These are phyloP conservation scores for Yueomyces sinensis DNA, from an alignment of 805 yeast genomes.

Conservation along the genomic window DNA sequence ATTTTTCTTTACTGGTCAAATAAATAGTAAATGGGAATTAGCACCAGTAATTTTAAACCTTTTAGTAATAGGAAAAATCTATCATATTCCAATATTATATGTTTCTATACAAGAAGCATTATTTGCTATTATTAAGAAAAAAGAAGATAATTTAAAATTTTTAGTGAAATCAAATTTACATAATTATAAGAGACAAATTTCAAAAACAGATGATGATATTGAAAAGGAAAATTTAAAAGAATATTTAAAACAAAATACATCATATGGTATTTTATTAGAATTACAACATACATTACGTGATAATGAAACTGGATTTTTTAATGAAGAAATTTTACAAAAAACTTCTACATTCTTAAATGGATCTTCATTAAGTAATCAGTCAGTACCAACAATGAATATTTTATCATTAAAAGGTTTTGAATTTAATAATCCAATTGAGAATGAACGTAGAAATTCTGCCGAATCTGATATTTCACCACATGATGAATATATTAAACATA, in stretches of 20 bases:
- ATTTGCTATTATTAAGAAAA: slow-evolving; percentile 56
- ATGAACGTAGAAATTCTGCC: background rate
- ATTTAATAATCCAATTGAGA: background rate
- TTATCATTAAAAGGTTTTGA: background rate
- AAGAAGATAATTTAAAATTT: slow-evolving; percentile 33
- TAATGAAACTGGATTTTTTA: slow-evolving; percentile 46
- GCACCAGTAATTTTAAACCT: slow-evolving; percentile 57
- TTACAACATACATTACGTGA: slow-evolving; percentile 44
- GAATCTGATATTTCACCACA: background rate
- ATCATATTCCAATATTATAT: slow-evolving; percentile 56
- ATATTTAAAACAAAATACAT: slow-evolving; percentile 16
- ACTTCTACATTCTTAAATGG: background rate
- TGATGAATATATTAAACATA: background rate
- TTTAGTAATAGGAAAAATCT: slow-evolving; percentile 47
- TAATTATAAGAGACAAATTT: slow-evolving; percentile 7
- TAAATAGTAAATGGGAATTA: slow-evolving; percentile 62
- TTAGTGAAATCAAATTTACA: slow-evolving; percentile 3
- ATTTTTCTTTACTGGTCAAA: slow-evolving; percentile 67
- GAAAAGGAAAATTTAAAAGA: slow-evolving; percentile 13
- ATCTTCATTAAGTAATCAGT: background rate
- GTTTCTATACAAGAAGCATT: slow-evolving; percentile 57
- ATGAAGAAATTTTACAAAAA: background rate
- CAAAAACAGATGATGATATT: slow-evolving; percentile 3
- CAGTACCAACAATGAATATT: background rate
- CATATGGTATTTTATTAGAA: slow-evolving; percentile 29